Base-by-base conservation (phyloP, 2,329 filamentous ascomycete species). In the Fusarium albosuccineum region DNA sequence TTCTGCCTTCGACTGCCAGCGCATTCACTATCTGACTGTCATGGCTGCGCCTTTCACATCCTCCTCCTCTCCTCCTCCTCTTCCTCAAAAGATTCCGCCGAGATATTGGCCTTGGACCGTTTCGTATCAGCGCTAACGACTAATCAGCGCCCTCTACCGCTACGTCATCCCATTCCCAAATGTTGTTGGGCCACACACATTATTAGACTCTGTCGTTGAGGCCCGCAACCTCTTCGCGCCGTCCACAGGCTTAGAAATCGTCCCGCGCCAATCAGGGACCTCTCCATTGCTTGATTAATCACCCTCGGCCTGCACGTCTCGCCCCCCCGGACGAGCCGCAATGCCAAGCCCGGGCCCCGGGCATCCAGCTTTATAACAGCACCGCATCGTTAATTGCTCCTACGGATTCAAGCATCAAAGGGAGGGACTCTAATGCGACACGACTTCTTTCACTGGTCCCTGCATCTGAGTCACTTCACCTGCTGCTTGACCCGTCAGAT, bases 271-370 rank as follows among this genome's bases (percentile, higher is more conserved):
- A 71, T 71, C 33, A 45, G 34, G 60, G 4, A 55, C 37, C 27
- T 39, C 2, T 13, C 39, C 17, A 13, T 37, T 62, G 22, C 54
- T 49, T 57, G 65, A 67, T 71, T 70, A 64, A 66, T 73, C 70
- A 72, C 57, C 55, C 13, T 72, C 70, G 67, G 70, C 55, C 55
- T 46, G 34, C 49, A 58, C 62, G 42, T 72, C 57, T 13, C 30
- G 37, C 64, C 57, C 60, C 29, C 49, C 30, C 58, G 58, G 64
- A 39, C 22, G 56, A 67, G 55, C 44, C 54, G 56, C 49, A 60
- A 54, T 51, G 42, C 59, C 44, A 50, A 54, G 29, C 2, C 56
- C 51, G 36, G 45, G 50, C 22, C 22, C 22, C 22, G 22, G 22
- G 22, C 45, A 36, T 36, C 17, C 45, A 48, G 22, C 22, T 22